phyloP scores from a whole-genome alignment of 345 rosid genomes.

The Gossypium longicalyx region DNA sequence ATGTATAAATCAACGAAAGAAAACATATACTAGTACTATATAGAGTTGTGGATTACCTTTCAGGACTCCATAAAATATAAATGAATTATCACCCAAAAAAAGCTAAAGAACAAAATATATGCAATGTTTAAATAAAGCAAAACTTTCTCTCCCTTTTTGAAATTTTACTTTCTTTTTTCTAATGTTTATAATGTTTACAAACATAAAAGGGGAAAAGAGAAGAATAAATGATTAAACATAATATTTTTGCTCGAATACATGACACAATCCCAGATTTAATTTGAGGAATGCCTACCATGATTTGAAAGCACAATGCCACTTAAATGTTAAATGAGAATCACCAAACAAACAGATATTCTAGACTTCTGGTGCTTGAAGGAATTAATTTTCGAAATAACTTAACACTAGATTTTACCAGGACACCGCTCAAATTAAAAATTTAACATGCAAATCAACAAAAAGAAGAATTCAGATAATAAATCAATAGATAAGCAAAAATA shows the following conservation, averaged over 20 bases:
- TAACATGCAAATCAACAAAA: background rate
- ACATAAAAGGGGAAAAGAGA: background rate
- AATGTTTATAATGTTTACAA: background rate
- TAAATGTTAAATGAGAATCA: background rate
- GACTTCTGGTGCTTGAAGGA: background rate
- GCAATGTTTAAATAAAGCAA: background rate
- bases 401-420: background rate
- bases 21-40: slow-evolving; percentile 13
- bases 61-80: background rate
- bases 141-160: background rate
- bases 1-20: slow-evolving; percentile 32
- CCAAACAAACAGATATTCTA: background rate
- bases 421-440: background rate
- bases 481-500: background rate
- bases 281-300: background rate
- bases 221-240: background rate
- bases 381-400: background rate
- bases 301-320: background rate
- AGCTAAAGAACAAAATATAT: background rate
- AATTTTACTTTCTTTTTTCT: background rate
- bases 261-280: background rate
- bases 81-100: background rate
- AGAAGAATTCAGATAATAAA: background rate
- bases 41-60: background rate
- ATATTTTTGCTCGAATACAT: background rate